Base-by-base conservation (phyloP, 2,329 filamentous ascomycete species). In the Pseudocercospora fuligena region DNA sequence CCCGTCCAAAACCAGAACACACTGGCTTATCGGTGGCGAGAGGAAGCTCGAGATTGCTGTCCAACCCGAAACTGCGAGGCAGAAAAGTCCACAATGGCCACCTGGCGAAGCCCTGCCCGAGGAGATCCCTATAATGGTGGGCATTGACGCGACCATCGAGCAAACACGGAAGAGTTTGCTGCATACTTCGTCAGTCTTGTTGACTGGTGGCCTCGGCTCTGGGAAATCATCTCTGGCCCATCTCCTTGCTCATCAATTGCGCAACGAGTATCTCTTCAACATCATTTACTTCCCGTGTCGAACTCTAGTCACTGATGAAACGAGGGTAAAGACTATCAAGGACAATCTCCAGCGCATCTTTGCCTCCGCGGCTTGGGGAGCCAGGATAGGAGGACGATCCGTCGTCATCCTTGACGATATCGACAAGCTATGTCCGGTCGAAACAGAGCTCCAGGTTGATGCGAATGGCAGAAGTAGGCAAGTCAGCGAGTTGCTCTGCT, bases 391-490 rank as follows among this genome's bases (percentile, higher is more conserved):
- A 23, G 95, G 95, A 4, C 90, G 88, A 69, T 88, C 94, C 0
- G 78, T 98, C 2, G 92, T 99, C 21, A 88, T 99, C 58, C 83
- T 99, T 1, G 95, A 99, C 75, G 95, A 99, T 74, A 81, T 99
- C 6, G 95, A 99, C 79, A 93, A 92, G 74, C 84, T 99, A 1
- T 98, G 94, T 76, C 94, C 95, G 0, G 90, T 90, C 0, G 96
- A 99, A 80, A 97, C 94, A 0, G 95, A 99, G 78, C 85, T 99
- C 12, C 93, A 97, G 78, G 92, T 97, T 4, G 94, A 93, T 66
- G 93, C 98, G 72, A 98, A 99, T 75, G 92, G 92, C 19, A 88
- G 94, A 69, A 98, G 94, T 77, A 88, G 93, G 36, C 94, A 98
- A 73, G 88, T 97, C 65, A 97, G 94, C 76, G 95, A 99, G 78